Evolutionary conservation across 306 rosid species (phyloP), one percentile per base, ranked within the genome.

Genomic region (Begonia masoniana): DNA sequence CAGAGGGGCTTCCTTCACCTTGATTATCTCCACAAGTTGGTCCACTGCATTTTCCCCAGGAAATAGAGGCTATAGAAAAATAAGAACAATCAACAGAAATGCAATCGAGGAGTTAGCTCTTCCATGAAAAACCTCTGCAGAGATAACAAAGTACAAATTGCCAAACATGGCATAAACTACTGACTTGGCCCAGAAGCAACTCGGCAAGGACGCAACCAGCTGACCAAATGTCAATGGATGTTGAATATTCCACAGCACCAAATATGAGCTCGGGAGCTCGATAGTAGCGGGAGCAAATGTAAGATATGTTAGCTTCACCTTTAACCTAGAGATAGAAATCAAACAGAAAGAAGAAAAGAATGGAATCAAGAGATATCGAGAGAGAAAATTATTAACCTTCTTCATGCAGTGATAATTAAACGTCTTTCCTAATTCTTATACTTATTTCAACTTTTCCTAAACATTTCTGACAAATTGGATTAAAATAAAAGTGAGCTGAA

Each of bases 181-280:
- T 53, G 64, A 89, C 97, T 95, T 82, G 87, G 67, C 95, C 95
- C 42, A 85, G 68, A 71, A 89, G 95, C 68, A 89, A 94, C 79
- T 89, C 95, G 1, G 97, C 97, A 57, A 89, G 95, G 55, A 82
- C 97, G 74, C 97, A 89, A 65, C 97, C 97, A 81, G 97, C 95
- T 56, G 97, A 89, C 97, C 97, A 85, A 49, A 89, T 82, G 64
- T 89, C 97, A 23, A 89, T 74, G 48, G 94, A 82, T 54, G 94
- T 72, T 65, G 95, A 77, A 63, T 85, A 89, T 65, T 85, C 97
- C 14, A 91, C 83, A 13, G 97, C 95, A 67, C 97, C 97, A 67
- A 89, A 89, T 72, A 89, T 89, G 61, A 89, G 82, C 63, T 89
- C 97, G n/a, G 97, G 97, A 60, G 95, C 97, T 21, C 97, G 95